These are phyloP conservation scores for Saccharum hybrid DNA, from an alignment of 202 grass and related monocot genomes.

Conservation along the genomic window DNA sequence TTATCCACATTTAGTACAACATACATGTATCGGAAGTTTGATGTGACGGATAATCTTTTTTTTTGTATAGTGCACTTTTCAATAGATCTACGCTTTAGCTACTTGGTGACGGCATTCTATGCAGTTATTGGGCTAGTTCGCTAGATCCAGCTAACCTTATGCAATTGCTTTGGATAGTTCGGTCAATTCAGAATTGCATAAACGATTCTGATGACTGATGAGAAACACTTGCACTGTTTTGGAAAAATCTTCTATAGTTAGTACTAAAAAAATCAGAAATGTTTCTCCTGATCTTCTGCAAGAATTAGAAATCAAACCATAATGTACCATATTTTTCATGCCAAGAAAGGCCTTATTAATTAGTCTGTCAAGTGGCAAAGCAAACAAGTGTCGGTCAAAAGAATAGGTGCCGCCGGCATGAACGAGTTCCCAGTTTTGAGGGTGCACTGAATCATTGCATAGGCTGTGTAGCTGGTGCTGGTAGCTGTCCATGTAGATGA, in stretches of 20 bases:
- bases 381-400: constrained; percentile 26
- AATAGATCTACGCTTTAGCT: neutral
- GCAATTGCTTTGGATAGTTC: neutral
- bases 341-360: neutral
- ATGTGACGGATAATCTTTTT: too few species aligned
- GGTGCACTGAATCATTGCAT: constrained; percentile 56
- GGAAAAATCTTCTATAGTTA: too few species aligned
- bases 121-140: neutral
- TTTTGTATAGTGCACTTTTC: too few species aligned
- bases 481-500: neutral
- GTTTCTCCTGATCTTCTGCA: neutral
- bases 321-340: neutral
- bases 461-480: neutral
- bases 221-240: too few species aligned
- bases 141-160: neutral
- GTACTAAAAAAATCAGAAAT: too few species aligned
- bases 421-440: constrained; percentile 41
- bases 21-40: too few species aligned
- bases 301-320: neutral
- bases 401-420: neutral
- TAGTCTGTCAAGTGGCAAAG: neutral
- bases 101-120: neutral
- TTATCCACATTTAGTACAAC: too few species aligned
- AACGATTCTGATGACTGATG: too few species aligned
- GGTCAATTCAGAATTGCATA: neutral